Percentiles rank a stretch among this genome's conserved stretches.
These are phyloP conservation scores for Hypoxylon sp. DNA, from an alignment of 2,329 filamentous ascomycete species.

Conservation along the genomic window DNA sequence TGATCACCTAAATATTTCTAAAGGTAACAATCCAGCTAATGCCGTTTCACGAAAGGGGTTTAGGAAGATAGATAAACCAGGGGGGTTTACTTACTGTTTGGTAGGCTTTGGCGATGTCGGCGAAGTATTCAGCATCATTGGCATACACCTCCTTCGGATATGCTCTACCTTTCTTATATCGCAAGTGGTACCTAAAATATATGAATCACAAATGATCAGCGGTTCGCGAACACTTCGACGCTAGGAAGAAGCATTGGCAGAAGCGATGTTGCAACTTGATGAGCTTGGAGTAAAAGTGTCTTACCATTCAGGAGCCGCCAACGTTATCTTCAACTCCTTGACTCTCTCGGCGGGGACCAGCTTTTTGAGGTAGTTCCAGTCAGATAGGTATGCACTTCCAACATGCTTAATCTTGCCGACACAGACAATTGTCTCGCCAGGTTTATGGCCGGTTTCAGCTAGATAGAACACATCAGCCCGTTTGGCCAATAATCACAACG, in stretches of 20 bases:
- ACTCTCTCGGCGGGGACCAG: slow-evolving; percentile 71
- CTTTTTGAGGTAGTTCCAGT: slow-evolving; percentile 61
- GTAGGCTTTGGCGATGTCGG: slow-evolving; percentile 75
- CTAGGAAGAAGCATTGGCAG: not conserved
- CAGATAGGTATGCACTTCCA: slow-evolving; percentile 60
- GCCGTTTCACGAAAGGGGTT: not conserved
- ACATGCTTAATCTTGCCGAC: slow-evolving; percentile 63
- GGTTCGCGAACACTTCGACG: not conserved
- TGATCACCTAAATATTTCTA: slow-evolving; percentile 50
- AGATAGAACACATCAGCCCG: slow-evolving; percentile 56
- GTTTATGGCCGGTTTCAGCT: slow-evolving; percentile 63
- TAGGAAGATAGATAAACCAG: slow-evolving; percentile 11
- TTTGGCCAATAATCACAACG: slow-evolving; percentile 57
- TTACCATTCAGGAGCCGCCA: slow-evolving; percentile 66
- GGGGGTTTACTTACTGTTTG: slow-evolving; percentile 41
- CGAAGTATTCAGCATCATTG: slow-evolving; percentile 74
- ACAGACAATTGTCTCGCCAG: slow-evolving; percentile 63
- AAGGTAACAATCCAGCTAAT: not conserved
- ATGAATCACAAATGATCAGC: slow-evolving; percentile 7
- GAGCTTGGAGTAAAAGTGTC: not conserved
- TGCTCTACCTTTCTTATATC: slow-evolving; percentile 69
- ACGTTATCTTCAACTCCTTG: slow-evolving; percentile 69
- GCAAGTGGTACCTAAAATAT: slow-evolving; percentile 63
- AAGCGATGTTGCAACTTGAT: not conserved
- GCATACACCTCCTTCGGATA: slow-evolving; percentile 71